A percentile compares a stretch with the other conserved stretches of the same genome.
phyloP scores from a whole-genome alignment of 2,329 filamentous ascomycete genomes.

The Fusarium austroafricanum region DNA sequence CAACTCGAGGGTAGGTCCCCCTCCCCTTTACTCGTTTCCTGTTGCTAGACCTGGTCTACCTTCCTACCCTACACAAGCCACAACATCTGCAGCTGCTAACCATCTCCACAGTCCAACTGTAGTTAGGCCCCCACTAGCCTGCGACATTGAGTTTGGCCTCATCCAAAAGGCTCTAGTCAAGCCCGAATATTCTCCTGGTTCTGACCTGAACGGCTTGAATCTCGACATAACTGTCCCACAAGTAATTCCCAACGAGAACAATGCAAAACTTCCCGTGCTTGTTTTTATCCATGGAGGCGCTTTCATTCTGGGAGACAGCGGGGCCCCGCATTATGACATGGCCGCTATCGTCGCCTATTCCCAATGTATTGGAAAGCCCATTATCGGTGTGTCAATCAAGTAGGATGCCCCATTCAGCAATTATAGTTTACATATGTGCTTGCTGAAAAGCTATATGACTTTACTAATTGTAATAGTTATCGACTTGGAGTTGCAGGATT shows the following conservation, averaged over 20 bases:
- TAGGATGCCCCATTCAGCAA: fast-evolving
- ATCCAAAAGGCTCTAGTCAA: not conserved
- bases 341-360: not conserved
- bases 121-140: not conserved
- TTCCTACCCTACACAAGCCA: too few species aligned
- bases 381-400: not conserved
- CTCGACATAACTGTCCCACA: not conserved
- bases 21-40: fast-evolving
- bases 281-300: slow-evolving; percentile 3
- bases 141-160: slow-evolving; percentile 3
- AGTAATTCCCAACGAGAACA: fast-evolving
- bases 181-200: not conserved
- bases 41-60: not conserved
- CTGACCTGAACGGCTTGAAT: not conserved
- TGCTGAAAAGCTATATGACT: fast-evolving
- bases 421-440: too few species aligned
- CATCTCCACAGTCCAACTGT: not conserved
- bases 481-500: slow-evolving; percentile 1
- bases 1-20: not conserved
- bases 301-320: not conserved
- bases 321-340: not conserved
- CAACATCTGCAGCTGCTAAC: fast-evolving
- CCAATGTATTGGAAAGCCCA: not conserved
- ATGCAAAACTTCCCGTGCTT: not conserved
- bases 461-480: not conserved